Conservation (phyloP, 345 rosid genomes). For the Rubroshorea leprosula region DNA sequence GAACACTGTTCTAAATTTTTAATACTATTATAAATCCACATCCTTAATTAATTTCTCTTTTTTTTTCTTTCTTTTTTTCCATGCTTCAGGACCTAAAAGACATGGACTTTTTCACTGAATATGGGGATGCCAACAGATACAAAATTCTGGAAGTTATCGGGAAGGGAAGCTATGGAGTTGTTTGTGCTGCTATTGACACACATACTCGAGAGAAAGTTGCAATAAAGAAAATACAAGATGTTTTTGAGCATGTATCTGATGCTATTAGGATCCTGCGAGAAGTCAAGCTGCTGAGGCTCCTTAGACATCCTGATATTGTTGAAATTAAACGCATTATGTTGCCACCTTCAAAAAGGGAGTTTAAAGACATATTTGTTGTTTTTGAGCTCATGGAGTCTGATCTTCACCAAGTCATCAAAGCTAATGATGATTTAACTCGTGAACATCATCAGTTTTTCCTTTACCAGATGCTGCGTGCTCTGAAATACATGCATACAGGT, state of each 20-base stretch:
- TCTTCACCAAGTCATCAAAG: conserved; percentile 96
- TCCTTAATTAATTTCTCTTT: background rate
- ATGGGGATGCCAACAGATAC: conserved; percentile 91
- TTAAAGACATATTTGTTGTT: conserved; percentile 85
- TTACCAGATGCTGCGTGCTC: conserved; percentile 95
- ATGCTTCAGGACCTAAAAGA: conserved; percentile 57
- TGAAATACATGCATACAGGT: conserved; percentile 99
- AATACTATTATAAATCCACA: background rate
- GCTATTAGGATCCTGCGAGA: conserved; percentile 84
- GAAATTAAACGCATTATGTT: conserved; percentile 93
- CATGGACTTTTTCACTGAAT: conserved; percentile 86
- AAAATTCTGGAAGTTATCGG: conserved; percentile 84
- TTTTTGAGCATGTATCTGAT: conserved; percentile 87
- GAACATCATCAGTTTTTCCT: conserved; percentile 98
- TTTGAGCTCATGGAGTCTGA: conserved; percentile 99
- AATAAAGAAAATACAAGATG: conserved; percentile 83
- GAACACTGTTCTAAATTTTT: background rate
- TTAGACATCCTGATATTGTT: conserved; percentile 90
- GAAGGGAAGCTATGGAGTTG: conserved; percentile 98
- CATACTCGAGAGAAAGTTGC: conserved; percentile 94
- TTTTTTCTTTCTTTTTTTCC: background rate
- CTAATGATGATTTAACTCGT: conserved; percentile 91
- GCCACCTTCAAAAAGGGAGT: conserved; percentile 91
- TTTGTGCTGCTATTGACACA: conserved; percentile 93
- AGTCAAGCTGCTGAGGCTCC: conserved; percentile 85